Evolutionary conservation across 805 yeast species (phyloP), one percentile per base, ranked within the genome.

Genomic region (Allodekkera sacchari): DNA sequence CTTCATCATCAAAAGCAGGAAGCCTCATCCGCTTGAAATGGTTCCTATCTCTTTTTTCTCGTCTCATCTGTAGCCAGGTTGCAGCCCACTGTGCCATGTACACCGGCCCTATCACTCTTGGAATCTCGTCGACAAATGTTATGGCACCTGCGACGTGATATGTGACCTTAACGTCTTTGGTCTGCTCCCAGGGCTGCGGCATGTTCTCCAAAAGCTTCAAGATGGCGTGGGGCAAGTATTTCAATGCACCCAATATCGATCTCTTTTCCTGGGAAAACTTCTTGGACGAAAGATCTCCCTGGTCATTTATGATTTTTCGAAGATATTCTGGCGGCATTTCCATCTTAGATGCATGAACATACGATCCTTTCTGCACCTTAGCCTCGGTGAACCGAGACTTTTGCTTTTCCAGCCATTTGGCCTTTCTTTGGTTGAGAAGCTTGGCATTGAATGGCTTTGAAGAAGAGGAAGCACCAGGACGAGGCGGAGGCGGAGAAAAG

Each of bases 101-200:
- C 2, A 87, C 78, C 0, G 96, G 96, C 48, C 83, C 95, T 12
- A 85, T 80, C 4, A 92, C 97, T 43, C 94, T 64, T 0, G 97
- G 96, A 4, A 72, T 67, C 51, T 92, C 97, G 52, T 89, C 80
- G 14, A 92, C 95, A 64, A 92, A 87, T 0, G 98, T 85, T 13
- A 92, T 80, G 10, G 98, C 96, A 17, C 98, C 98, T 0, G 92
- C 75, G 14, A 71, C 69, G 49, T 92, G 99, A 52, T 92, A 92
- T 25, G 89, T 56, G 6, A 89, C 97, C 36, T 71, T 75, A 15
- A 92, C 97, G 27, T 83, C 94, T 39, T 83, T 83, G 2, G 70
- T 61, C 32, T 74, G 71, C 53, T 92, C 97, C 99, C 99, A 92
- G 1, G 99, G 99, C 52, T 87, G 95, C 0, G 99, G 99, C 89